Evolutionary conservation across 305 asterid species (phyloP).

Genomic region (Fraxinus nigra): DNA sequence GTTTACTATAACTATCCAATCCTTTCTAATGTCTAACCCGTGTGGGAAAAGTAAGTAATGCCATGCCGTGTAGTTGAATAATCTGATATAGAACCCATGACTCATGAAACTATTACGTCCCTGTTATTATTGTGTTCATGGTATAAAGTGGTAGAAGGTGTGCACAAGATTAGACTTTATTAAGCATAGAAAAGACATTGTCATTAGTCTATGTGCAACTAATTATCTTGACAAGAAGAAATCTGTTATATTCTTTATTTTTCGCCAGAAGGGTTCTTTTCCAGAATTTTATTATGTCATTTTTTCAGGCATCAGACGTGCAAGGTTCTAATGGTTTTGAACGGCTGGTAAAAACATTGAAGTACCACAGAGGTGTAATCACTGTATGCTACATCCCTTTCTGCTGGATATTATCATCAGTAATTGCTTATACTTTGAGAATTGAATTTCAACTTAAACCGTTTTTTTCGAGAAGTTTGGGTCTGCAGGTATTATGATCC

Average conservation of each 20-base stretch:
- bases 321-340: slow-evolving; percentile 36
- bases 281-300: background rate
- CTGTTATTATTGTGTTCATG: background rate
- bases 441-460: background rate
- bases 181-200: background rate
- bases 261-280: background rate
- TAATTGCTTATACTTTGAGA: background rate
- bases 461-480: slow-evolving; percentile 30
- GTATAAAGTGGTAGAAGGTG: background rate
- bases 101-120: background rate
- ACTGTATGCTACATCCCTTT: slow-evolving; percentile 28
- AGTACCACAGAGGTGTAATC: slow-evolving; percentile 35
- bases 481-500: slow-evolving; percentile 34
- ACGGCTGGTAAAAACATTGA: slow-evolving; percentile 34
- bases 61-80: background rate
- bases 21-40: background rate
- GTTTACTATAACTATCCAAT: background rate
- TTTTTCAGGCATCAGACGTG: slow-evolving; percentile 22
- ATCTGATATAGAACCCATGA: background rate
- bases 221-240: background rate
- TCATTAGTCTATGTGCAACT: background rate
- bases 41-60: background rate
- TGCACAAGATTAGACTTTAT: background rate
- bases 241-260: background rate
- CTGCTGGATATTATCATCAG: background rate